Evolutionary conservation across 2,329 filamentous ascomycete genomes (phyloP), one percentile per base, ranked within the genome.

Genomic region (Helminthosporium solani): DNA sequence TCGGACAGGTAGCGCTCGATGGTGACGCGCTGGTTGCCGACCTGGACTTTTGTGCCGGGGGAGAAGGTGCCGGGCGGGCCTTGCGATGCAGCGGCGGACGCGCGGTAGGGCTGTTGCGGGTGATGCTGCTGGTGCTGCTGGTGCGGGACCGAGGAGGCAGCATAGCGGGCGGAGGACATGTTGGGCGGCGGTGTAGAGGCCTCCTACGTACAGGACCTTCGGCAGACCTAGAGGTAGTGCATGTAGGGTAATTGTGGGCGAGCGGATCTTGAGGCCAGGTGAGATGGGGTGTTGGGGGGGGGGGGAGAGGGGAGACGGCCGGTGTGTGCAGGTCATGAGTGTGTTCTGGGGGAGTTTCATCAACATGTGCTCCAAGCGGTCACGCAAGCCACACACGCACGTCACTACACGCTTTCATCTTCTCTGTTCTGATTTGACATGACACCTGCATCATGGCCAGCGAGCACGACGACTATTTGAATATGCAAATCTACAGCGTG

Each of bases 1-100:
- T 99, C 94, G 53, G 94, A 97, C 39, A 99, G 85, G 73, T 99
- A 99, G 71, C 92, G 94, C 67, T 96, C 90, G 58, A 99, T 95
- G 41, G 95, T 82, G 49, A 97, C 91, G 55, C 90, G 86, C 71
- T 99, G 94, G 68, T 81, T 83, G 67, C 94, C 94, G 46, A 96
- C 90, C 68, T 96, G 91, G 63, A 99, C 95, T 78, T 97, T 96
- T 53, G 94, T 99, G 34, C 92, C 92, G 6, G 94, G 85, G 42
- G 86, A 76, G 70, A 99, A 97, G 49, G 92, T 97, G 57, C 94
- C 94, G 14, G 73, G 70, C 16, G 74, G 75, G 25, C 70, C 71
- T 64, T 70, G 64, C 50, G 61, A 63, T 12, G 58, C 56, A 50
- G 64, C 49, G 34, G 56, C 61, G n/a, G 35, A 21, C n/a, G 64